phyloP scores from a whole-genome alignment of 345 rosid species.

The Geranium brycei region DNA sequence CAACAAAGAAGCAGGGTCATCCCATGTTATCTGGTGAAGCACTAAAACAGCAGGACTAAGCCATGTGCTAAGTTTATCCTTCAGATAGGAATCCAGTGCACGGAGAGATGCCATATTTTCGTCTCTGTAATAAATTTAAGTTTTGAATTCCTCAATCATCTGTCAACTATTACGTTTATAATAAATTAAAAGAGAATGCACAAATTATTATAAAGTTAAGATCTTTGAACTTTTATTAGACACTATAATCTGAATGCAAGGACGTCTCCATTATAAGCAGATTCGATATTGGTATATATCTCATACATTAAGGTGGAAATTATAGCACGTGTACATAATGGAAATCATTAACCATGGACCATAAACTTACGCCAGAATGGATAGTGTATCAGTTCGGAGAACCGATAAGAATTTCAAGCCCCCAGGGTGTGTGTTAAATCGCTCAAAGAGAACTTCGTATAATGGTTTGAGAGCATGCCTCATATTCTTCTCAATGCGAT shows the following conservation, averaged over 20 bases:
- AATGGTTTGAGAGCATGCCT: conserved; percentile 70
- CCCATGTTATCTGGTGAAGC: conserved; percentile 92
- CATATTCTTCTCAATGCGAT: conserved; percentile 64
- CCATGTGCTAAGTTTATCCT: conserved; percentile 84
- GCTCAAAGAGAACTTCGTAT: conserved; percentile 74
- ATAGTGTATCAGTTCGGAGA: conserved; percentile 73
- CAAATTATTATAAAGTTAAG: not conserved
- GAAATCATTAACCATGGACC: conserved; percentile 6
- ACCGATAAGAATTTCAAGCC: conserved; percentile 66
- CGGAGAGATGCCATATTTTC: conserved; percentile 54
- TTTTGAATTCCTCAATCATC: not conserved
- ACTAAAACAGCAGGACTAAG: conserved; percentile 83
- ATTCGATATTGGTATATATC: not conserved
- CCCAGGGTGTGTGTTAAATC: conserved; percentile 72
- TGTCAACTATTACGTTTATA: not conserved
- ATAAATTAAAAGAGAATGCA: not conserved
- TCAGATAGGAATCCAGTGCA: conserved; percentile 59
- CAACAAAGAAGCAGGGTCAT: conserved; percentile 81
- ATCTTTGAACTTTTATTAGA: not conserved
- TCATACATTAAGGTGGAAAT: not conserved
- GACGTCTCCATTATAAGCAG: not conserved
- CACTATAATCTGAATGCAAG: not conserved
- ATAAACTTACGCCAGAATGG: conserved; percentile 52
- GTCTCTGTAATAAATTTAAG: conserved; percentile 33
- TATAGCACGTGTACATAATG: not conserved